Conservation (phyloP, 2,329 filamentous ascomycete genomes). For the Cladorrhinum sp. region DNA sequence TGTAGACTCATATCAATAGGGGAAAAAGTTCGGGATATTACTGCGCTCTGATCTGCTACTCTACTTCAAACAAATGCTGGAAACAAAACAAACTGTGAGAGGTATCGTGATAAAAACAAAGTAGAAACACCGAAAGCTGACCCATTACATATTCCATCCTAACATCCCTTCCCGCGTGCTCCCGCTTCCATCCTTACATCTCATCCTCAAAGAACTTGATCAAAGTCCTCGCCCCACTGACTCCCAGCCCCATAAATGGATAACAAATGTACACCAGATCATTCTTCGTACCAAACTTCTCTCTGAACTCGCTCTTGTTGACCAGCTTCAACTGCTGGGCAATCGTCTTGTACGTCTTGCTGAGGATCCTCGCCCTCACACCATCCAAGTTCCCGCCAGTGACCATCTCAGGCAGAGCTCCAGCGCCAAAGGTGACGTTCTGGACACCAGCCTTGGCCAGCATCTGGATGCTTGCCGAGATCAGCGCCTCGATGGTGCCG, state of each 20-base stretch:
- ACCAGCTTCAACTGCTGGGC: slow-evolving; percentile 78
- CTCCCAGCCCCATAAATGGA: slow-evolving; percentile 78
- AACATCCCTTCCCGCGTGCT: neutral
- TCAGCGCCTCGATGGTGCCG: slow-evolving; percentile 80
- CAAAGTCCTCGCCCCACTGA: slow-evolving; percentile 78
- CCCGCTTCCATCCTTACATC: slow-evolving; percentile 17
- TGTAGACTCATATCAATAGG: too few relatives aligned
- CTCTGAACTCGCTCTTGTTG: slow-evolving; percentile 83
- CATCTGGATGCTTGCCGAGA: slow-evolving; percentile 40
- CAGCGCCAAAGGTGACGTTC: slow-evolving; percentile 81
- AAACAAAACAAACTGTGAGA: neutral
- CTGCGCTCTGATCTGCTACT: neutral
- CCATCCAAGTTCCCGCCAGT: slow-evolving; percentile 81
- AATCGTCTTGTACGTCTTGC: slow-evolving; percentile 77
- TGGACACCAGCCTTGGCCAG: slow-evolving; percentile 47
- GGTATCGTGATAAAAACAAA: slow-evolving; percentile 1
- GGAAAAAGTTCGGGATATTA: neutral
- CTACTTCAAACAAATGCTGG: neutral
- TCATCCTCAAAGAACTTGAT: slow-evolving; percentile 82
- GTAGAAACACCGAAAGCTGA: neutral
- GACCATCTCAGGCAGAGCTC: slow-evolving; percentile 69
- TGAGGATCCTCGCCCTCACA: slow-evolving; percentile 74
- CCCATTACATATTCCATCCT: neutral
- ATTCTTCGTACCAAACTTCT: slow-evolving; percentile 82
- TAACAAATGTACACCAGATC: slow-evolving; percentile 89